A percentile compares a stretch with the other conserved stretches of the same genome.
phyloP scores from a whole-genome alignment of 228 moss, liverwort and hornwort species.

The Sphagnum magellanicum region DNA sequence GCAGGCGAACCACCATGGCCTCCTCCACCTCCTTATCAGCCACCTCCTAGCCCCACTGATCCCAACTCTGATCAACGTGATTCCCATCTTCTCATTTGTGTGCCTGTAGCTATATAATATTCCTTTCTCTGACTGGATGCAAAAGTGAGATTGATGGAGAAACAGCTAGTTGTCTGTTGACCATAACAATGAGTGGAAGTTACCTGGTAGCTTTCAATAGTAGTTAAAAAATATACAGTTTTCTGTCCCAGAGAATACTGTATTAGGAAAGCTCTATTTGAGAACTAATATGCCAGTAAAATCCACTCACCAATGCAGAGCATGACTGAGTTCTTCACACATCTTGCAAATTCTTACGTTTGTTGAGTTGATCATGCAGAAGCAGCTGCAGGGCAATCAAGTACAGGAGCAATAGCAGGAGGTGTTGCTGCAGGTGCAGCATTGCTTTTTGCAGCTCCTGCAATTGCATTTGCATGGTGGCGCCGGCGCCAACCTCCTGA shows the following conservation, averaged over 20 bases:
- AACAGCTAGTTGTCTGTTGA: neutral
- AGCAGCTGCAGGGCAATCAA: constrained; percentile 7
- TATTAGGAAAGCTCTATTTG: neutral
- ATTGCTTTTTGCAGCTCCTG: constrained; percentile 50
- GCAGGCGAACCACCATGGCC: constrained; percentile 37
- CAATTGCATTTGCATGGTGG: constrained; percentile 63
- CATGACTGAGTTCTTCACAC: neutral
- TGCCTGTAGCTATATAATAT: neutral
- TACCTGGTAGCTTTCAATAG: too few species aligned
- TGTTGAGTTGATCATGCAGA: neutral
- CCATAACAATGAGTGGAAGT: neutral
- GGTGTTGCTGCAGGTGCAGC: constrained; percentile 60
- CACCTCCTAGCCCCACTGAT: constrained; percentile 23
- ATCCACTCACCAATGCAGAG: constrained; percentile 9
- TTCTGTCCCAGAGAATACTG: neutral
- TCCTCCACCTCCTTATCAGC: constrained; percentile 41
- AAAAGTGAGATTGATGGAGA: neutral
- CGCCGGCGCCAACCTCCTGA: constrained; percentile 48
- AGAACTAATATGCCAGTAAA: constrained; percentile 9
- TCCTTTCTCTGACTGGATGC: neutral
- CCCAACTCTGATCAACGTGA: neutral
- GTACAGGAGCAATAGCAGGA: constrained; percentile 53
- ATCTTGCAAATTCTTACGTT: neutral
- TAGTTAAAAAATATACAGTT: too few species aligned
- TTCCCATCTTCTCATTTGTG: neutral